phyloP scores from a whole-genome alignment of 495 filamentous ascomycete species.

The Friedmanniomyces simplex region DNA sequence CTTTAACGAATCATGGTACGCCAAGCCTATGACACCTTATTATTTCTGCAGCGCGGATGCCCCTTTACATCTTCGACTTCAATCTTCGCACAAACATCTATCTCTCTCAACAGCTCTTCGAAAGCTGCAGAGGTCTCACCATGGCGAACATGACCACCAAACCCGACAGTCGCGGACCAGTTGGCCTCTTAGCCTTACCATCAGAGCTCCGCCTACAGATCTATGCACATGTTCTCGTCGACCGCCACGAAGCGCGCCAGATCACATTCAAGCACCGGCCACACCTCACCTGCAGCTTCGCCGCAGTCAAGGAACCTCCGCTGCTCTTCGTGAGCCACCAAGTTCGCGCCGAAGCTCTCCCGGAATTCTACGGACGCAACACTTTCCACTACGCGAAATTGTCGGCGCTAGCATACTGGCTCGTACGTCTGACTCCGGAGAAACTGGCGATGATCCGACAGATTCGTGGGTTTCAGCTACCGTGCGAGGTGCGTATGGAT shows the following conservation, averaged over 20 bases:
- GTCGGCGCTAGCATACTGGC: not conserved
- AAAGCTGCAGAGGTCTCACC: not conserved
- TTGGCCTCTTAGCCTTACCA: not conserved
- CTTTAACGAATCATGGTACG: too few species aligned
- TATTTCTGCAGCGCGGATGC: too few species aligned
- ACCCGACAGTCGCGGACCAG: not conserved
- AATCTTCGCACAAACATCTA: too few species aligned
- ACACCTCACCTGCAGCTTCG: not conserved
- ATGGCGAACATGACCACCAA: not conserved
- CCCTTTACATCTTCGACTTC: too few species aligned
- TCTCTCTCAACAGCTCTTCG: too few species aligned
- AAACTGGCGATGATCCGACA: not conserved
- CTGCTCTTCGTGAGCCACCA: not conserved
- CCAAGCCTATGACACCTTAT: too few species aligned
- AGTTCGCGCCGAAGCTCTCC: not conserved
- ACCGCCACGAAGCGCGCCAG: not conserved
- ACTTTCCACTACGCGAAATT: not conserved
- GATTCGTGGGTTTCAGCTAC: not conserved
- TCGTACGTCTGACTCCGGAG: not conserved
- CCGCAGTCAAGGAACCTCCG: not conserved
- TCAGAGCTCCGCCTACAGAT: slow-evolving; percentile 4
- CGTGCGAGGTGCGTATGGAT: not conserved
- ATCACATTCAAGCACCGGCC: not conserved
- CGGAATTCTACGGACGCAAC: slow-evolving; percentile 1
- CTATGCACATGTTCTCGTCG: not conserved